phyloP scores from a whole-genome alignment of 2,329 filamentous ascomycete genomes.

The Aspergillus japonicus region DNA sequence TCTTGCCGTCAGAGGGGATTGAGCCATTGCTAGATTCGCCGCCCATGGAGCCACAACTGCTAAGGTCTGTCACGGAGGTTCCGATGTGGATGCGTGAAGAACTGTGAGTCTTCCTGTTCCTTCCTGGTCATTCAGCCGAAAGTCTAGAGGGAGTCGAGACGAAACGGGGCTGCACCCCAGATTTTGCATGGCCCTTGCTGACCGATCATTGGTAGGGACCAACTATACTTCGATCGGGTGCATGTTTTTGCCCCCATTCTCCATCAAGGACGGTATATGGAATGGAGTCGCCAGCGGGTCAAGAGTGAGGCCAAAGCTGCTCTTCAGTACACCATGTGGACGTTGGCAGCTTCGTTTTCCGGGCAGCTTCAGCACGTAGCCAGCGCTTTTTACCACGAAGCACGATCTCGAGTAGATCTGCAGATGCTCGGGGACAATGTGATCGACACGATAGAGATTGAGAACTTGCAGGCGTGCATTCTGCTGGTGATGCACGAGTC shows the following conservation, averaged over 20 bases:
- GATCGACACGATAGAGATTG: conserved; percentile 7
- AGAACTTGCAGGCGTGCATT: conserved; percentile 10
- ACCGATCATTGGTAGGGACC: conserved; percentile 6
- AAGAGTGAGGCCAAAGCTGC: not conserved
- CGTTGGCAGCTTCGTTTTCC: conserved; percentile 10
- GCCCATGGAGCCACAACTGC: too few relatives aligned
- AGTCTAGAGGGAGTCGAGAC: too few relatives aligned
- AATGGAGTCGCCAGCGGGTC: not conserved
- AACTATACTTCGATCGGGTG: conserved; percentile 17
- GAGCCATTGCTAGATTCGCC: too few relatives aligned
- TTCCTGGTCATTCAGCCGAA: not conserved
- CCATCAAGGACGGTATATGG: conserved; percentile 6
- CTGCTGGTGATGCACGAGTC: conserved; percentile 10
- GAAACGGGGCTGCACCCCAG: not conserved
- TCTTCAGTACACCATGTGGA: conserved; percentile 12
- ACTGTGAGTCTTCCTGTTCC: not conserved
- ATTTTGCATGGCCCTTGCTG: not conserved
- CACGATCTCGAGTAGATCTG: not conserved
- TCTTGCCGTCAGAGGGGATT: too few relatives aligned
- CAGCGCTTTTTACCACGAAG: not conserved
- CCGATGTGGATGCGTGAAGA: not conserved
- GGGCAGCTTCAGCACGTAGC: conserved; percentile 1
- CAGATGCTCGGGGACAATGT: not conserved
- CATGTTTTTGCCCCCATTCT: conserved; percentile 11
- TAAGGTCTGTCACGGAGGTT: not conserved